These are phyloP conservation scores for Cryphonectria japonica DNA, from an alignment of 2,329 filamentous ascomycete genomes.

Conservation along the genomic window DNA sequence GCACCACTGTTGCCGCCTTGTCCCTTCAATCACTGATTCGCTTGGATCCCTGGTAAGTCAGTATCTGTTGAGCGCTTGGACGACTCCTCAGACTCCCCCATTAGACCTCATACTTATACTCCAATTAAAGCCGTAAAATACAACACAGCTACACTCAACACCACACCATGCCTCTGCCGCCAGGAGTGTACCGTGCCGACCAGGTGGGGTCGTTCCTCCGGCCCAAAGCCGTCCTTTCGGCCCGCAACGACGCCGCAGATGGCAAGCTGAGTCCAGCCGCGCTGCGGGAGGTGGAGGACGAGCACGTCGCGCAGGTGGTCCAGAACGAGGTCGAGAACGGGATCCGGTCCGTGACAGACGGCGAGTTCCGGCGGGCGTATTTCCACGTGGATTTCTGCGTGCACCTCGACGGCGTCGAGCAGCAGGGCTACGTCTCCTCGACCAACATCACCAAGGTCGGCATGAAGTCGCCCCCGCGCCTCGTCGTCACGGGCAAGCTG, in stretches of 20 bases:
- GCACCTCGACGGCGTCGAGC: conserved; percentile 57
- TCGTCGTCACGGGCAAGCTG: conserved; percentile 59
- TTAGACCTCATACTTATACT: neutral
- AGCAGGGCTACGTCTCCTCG: conserved; percentile 49
- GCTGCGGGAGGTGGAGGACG: conserved; percentile 55
- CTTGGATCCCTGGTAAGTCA: no score
- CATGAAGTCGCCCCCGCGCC: conserved; percentile 52
- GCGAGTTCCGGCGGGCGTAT: conserved; percentile 60
- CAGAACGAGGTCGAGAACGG: conserved; percentile 53
- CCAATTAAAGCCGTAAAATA: neutral
- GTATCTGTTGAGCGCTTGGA: no score
- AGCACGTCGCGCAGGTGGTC: conserved; percentile 52
- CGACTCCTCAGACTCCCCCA: no score
- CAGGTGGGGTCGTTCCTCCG: conserved; percentile 61
- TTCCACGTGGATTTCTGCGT: conserved; percentile 64
- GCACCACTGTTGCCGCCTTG: neutral
- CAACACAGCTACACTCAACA: neutral
- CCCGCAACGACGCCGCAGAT: conserved; percentile 51
- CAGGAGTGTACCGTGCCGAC: conserved; percentile 54
- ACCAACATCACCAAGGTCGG: conserved; percentile 51
- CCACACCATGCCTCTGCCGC: conserved; percentile 43
- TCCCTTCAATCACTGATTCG: no score
- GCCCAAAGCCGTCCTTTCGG: conserved; percentile 52
- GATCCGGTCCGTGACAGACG: conserved; percentile 56
- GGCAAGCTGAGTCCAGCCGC: conserved; percentile 46